A percentile compares a stretch with the other conserved stretches of the same genome.
Evolutionary conservation across 306 rosid species (phyloP).

Genomic region (Sicyos baderoa): DNA sequence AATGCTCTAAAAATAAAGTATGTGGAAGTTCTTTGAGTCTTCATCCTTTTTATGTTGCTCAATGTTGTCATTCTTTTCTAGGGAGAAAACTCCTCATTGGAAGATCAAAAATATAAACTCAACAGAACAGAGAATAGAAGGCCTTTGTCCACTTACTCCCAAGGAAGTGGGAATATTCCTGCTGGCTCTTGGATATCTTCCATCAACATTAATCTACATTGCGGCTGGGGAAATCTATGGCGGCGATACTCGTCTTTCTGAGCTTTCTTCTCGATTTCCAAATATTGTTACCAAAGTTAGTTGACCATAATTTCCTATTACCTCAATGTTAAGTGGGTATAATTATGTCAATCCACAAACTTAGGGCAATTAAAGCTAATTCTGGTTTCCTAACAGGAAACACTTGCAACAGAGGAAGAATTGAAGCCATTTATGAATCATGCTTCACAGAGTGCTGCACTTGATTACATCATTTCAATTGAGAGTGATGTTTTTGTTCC

Average conservation of each 20-base stretch:
- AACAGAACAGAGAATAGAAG: conserved; percentile 72
- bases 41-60: neutral
- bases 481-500: conserved; percentile 90
- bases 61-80: conserved; percentile 27
- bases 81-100: conserved; percentile 89
- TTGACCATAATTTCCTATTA: neutral
- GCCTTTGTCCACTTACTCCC: conserved; percentile 87
- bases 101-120: conserved; percentile 74
- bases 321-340: conserved; percentile 19
- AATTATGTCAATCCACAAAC: conserved; percentile 18
- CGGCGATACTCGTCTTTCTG: conserved; percentile 56
- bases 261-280: conserved; percentile 75
- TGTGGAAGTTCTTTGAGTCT: neutral
- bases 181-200: conserved; percentile 71
- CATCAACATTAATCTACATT: conserved; percentile 67
- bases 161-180: conserved; percentile 89
- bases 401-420: conserved; percentile 68
- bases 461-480: conserved; percentile 78
- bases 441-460: conserved; percentile 85
- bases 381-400: conserved; percentile 54
- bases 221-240: conserved; percentile 97
- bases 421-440: conserved; percentile 63
- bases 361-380: conserved; percentile 23
- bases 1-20: neutral
- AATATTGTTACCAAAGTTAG: conserved; percentile 62